These are phyloP conservation scores for Penicillium turbatum DNA, from an alignment of 495 filamentous ascomycete genomes.

Conservation along the genomic window DNA sequence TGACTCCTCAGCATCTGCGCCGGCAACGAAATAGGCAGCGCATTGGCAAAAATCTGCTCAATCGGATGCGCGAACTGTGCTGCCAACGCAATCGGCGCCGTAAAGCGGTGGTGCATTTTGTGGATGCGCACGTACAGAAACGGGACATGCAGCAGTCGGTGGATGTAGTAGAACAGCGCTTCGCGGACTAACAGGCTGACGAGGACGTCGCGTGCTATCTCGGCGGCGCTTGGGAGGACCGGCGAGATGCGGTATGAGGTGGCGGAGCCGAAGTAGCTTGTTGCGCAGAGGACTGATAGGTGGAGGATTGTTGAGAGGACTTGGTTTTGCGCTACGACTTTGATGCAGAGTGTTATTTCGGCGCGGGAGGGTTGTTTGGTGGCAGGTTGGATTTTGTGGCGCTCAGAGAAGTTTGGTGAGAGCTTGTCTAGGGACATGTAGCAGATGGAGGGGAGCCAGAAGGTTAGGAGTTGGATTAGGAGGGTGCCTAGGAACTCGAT, in stretches of 20 bases:
- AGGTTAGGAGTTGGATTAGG: slow-evolving; percentile 42
- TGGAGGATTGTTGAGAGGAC: slow-evolving; percentile 37
- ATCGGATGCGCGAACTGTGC: slow-evolving; percentile 57
- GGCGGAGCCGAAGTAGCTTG: slow-evolving; percentile 12
- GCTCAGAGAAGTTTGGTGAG: slow-evolving; percentile 44
- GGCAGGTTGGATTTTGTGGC: slow-evolving; percentile 54
- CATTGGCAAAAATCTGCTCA: slow-evolving; percentile 54
- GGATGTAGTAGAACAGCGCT: slow-evolving; percentile 51
- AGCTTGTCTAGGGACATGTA: slow-evolving; percentile 42
- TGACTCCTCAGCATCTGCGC: slow-evolving; percentile 45
- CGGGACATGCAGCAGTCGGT: slow-evolving; percentile 52
- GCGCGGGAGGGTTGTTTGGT: slow-evolving; percentile 44
- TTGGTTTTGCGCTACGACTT: slow-evolving; percentile 46
- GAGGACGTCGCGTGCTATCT: slow-evolving; percentile 41
- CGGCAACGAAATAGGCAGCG: slow-evolving; percentile 50
- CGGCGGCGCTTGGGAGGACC: slow-evolving; percentile 27
- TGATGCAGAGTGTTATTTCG: slow-evolving; percentile 44
- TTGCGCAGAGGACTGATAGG: slow-evolving; percentile 23
- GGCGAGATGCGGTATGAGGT: slow-evolving; percentile 33
- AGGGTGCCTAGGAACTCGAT: slow-evolving; percentile 47
- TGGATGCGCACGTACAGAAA: slow-evolving; percentile 49
- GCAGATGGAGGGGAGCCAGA: slow-evolving; percentile 47
- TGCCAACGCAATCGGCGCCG: slow-evolving; percentile 53
- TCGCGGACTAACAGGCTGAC: slow-evolving; percentile 48
- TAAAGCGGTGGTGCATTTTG: slow-evolving; percentile 56